Evolutionary conservation across 495 filamentous ascomycete species (phyloP), one percentile per base, ranked within the genome.

Genomic region (Penicillium robsamsonii): DNA sequence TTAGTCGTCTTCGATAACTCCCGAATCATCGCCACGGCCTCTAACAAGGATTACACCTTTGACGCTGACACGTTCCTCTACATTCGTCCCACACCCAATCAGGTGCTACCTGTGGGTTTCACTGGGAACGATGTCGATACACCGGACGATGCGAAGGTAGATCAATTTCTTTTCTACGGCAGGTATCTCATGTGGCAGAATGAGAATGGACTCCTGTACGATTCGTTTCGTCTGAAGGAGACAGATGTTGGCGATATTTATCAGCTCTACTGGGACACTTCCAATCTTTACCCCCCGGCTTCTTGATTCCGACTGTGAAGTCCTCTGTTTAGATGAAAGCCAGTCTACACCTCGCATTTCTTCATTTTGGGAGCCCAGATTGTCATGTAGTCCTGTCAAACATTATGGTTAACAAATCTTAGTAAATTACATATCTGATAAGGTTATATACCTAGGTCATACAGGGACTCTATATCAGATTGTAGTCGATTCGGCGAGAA

Each of bases 401-500:
- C 13, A 5, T n/a, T 5, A 37, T 37, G 31, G 12, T 33, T 12
- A 10, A 12, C 31, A 37, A 37, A n/a, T 15, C 5, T 3, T 6
- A 37, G 33, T 37, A 15, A 37, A 37, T 4, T 15, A 37, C 4
- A 37, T 15, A 5, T 35, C 3, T 5, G 13, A 37, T 37, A 27
- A 27, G 25, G 25, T 4, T 27, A 7, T 27, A 27, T 37, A 13
- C 11, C 4, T 0, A 22, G 18, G 18, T 17, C 15, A 24, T 11
- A 17, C 6, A 17, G 46, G 13, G 7, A n/a, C 15, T 43, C 33
- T 3, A 35, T 45, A 24, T 54, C 15, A 57, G 0, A 57, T 43
- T 5, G 40, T 50, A 18, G 38, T 18, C 6, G 63, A 56, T 15
- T 74, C 67, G 5, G 77, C 63, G 22, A 75, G 61, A 52, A 70